Evolutionary conservation across 2,329 filamentous ascomycete genomes (phyloP), one percentile per base, ranked within the genome.

Genomic region (Zopfia rhizophila): DNA sequence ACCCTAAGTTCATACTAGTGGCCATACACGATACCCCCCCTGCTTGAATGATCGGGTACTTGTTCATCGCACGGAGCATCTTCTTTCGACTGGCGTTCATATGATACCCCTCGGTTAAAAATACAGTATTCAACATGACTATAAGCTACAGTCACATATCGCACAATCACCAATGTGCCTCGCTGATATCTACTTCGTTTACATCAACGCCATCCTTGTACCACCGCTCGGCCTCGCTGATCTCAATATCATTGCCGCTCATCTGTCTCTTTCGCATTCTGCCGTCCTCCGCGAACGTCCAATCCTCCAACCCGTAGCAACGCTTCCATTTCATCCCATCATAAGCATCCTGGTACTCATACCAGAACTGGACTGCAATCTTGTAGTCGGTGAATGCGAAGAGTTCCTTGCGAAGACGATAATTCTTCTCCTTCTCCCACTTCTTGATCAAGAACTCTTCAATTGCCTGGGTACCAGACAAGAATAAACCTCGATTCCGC

Each of bases 301-400:
- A 90, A 64, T 91, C 87, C 63, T 91, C 88, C 8, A 95, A 80
- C 0, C 91, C 91, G 63, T 95, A 95, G 31, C 88, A 91, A n/a
- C 90, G 80, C 80, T 88, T 92, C 90, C 90, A 96, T 68, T 90
- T 77, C 73, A 77, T 72, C 6, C 68, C 85, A 25, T 88, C 86
- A 2, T 78, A 59, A 6, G 73, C 72, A 61, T 93, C 89, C 53
- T 85, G 81, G 73, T 85, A 92, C 70, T 95, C 88, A 62, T 93
- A 95, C 90, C 90, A 95, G 69, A 94, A 95, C 65, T 96, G 90
- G 16, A 95, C 91, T 1, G 90, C 90, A 54, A 92, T 93, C 72
- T 84, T 88, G 70, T 93, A 78, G 25, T 86, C 85, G 0, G 75
- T 79, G 62, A 91, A 94, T 1, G 89, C 80, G 70, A 95, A 96